Evolutionary conservation across 768 basidiomycete genomes (phyloP).

Genomic region (Termitomyces bulborhizus): DNA sequence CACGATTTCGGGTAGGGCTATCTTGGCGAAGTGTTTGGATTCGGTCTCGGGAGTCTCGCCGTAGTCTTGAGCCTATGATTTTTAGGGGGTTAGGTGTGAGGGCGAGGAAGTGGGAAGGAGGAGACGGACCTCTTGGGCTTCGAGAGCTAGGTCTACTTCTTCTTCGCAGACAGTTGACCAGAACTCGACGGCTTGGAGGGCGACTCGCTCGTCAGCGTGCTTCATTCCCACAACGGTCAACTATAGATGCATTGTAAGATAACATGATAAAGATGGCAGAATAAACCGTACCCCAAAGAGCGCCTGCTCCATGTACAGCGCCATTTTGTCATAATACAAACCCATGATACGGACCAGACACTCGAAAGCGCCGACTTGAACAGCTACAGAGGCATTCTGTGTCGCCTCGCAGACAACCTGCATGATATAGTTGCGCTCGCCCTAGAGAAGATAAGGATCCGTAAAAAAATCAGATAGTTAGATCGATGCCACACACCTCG

Average conservation of each 20-base stretch:
- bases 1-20: slow-evolving; percentile 90
- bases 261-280: slow-evolving; percentile 6
- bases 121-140: slow-evolving; percentile 76
- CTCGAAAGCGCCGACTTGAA: slow-evolving; percentile 96
- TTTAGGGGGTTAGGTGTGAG: not conserved
- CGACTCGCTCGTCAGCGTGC: slow-evolving; percentile 83
- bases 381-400: slow-evolving; percentile 68
- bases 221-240: slow-evolving; percentile 98
- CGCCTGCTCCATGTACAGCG: slow-evolving; percentile 98
- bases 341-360: slow-evolving; percentile 96
- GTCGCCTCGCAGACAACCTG: slow-evolving; percentile 99
- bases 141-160: slow-evolving; percentile 87
- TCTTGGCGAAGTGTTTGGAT: slow-evolving; percentile 88
- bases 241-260: slow-evolving; percentile 32
- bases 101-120: not conserved
- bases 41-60: slow-evolving; percentile 82
- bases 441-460: slow-evolving; percentile 40
- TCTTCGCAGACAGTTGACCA: slow-evolving; percentile 99
- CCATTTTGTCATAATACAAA: slow-evolving; percentile 98
- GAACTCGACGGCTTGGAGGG: slow-evolving; percentile 96
- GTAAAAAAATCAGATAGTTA: not conserved
- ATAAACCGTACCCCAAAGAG: slow-evolving; percentile 76
- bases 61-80: slow-evolving; percentile 79
- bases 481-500: slow-evolving; percentile 59
- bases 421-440: slow-evolving; percentile 99